phyloP scores from a whole-genome alignment of 75 land plant genomes.

The Isoetes taiwanensis region DNA sequence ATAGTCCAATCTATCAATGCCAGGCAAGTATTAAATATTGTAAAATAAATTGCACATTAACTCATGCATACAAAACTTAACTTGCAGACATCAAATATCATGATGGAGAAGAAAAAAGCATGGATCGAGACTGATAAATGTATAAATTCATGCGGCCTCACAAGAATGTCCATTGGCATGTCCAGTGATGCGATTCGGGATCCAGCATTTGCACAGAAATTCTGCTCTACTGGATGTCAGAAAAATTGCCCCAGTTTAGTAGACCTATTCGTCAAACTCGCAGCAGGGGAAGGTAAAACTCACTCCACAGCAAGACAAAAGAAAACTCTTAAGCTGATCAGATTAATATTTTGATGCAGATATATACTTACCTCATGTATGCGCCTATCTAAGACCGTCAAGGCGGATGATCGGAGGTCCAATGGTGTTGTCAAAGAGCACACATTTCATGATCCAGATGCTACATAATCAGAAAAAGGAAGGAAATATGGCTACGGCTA shows the following conservation, averaged over 20 bases:
- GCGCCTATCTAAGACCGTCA: no score
- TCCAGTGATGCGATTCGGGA: neutral
- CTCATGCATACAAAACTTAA: neutral
- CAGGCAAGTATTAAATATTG: neutral
- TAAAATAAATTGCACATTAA: neutral
- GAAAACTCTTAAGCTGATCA: no score
- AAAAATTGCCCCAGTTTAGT: neutral
- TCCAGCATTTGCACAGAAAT: neutral
- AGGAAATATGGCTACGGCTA: no score
- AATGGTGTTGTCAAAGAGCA: no score
- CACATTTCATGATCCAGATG: no score
- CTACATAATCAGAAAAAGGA: no score
- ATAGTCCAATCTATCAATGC: neutral
- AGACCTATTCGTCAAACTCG: neutral
- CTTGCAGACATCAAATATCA: neutral
- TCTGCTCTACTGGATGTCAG: neutral
- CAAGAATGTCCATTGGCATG: neutral
- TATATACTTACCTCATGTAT: no score
- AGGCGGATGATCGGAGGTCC: no score
- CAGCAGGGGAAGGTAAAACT: constrained; percentile 3
- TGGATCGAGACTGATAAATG: constrained; percentile 7
- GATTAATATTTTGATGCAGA: no score
- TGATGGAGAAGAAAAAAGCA: neutral
- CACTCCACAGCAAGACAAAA: no score
- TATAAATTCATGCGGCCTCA: neutral